Evolutionary conservation across 2,329 filamentous ascomycete species (phyloP), one percentile per base, ranked within the genome.

Genomic region (Alternaria viburni): DNA sequence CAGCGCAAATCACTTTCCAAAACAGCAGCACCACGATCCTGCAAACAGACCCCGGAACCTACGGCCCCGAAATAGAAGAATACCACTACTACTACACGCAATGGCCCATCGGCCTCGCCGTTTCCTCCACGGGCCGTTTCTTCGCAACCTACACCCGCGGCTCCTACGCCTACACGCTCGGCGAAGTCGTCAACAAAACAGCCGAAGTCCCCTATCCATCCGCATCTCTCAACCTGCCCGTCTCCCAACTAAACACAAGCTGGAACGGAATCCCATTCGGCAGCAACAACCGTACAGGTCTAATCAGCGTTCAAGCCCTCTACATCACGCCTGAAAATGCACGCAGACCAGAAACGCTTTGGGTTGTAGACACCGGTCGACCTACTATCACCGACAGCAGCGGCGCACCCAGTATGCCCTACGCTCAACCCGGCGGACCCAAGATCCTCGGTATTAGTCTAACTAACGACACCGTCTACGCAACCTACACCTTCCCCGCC

Each of bases 131-230:
- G 2, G 84, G 84, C 5, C 80, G 84, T 41, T 82, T 81, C 65
- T 86, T 86, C 66, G 83, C 81, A 21, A 84, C 83, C 62, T 86
- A 85, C 68, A 84, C 83, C 4, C 80, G 83, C 8, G 83, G 83
- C 12, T 71, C 73, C 25, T 83, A 84, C 65, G 66, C 73, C 9
- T 86, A 83, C 68, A 86, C 83, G 1, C 76, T 86, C 4, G 83
- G 83, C 6, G 83, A 83, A 50, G 79, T 83, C 11, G 73, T 81
- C 21, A 85, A 85, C 69, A 73, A 81, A 62, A 85, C 83, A 1
- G 81, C 82, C 4, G 84, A 86, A 72, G 67, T 64, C 13, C 76
- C 84, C 2, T 86, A 85, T 59, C 84, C 84, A 4, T 80, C 72
- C 32, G 65, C 76, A 2, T 79, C 67, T 8, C 68, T 81, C 19